Conservation (phyloP, 305 asterid species). For the Rubia balearica region DNA sequence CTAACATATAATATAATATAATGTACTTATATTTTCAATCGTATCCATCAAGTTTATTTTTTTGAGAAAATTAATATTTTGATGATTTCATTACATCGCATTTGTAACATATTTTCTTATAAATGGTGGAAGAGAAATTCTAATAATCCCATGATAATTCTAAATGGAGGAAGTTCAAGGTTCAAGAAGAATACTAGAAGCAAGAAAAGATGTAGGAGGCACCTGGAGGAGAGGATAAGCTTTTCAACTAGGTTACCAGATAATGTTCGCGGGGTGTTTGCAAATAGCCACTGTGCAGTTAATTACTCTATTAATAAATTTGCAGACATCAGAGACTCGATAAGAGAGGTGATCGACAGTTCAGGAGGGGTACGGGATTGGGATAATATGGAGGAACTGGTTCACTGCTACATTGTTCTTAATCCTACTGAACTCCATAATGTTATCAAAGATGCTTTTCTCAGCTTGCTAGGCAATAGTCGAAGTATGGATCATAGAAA, state of each 20-base stretch:
- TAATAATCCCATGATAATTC: no score
- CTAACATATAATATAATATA: no score
- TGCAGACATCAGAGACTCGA: slow-evolving; percentile 49
- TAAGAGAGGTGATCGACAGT: slow-evolving; percentile 38
- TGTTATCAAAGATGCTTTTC: slow-evolving; percentile 47
- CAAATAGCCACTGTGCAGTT: slow-evolving; percentile 54
- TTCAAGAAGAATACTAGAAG: neutral
- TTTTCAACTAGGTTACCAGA: slow-evolving; percentile 53
- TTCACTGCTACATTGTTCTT: slow-evolving; percentile 49
- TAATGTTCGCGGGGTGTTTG: slow-evolving; percentile 34
- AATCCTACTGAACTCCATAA: slow-evolving; percentile 45
- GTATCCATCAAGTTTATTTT: no score
- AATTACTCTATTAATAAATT: slow-evolving; percentile 46
- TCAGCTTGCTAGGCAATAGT: slow-evolving; percentile 23
- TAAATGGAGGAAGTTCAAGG: slow-evolving; percentile 10
- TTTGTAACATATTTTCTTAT: no score
- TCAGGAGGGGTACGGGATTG: slow-evolving; percentile 48
- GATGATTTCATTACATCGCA: no score
- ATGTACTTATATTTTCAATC: no score
- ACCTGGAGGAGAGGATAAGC: slow-evolving; percentile 24
- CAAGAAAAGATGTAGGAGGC: neutral
- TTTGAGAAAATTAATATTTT: no score
- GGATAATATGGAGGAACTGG: slow-evolving; percentile 57
- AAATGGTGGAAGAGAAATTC: no score
- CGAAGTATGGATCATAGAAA: neutral